Evolutionary conservation across 805 yeast genomes (phyloP).

Genomic region (Monosporozyma aquatica): DNA sequence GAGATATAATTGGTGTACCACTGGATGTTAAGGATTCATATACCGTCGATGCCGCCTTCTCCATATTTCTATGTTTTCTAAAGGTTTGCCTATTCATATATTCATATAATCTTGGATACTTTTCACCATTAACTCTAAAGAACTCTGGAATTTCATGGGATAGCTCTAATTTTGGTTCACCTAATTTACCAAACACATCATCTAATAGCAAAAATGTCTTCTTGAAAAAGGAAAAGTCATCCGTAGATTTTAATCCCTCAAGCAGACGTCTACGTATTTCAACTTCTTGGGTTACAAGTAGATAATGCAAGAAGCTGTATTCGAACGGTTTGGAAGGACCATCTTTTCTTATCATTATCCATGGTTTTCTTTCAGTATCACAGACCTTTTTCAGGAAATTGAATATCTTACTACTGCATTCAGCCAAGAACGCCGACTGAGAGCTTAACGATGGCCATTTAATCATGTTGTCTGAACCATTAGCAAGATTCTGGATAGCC

Average conservation of each 20-base stretch:
- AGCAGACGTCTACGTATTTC: conserved; percentile 26
- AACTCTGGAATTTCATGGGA: conserved; percentile 49
- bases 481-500: conserved; percentile 78
- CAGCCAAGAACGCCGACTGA: conserved; percentile 34
- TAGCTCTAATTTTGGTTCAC: conserved; percentile 49
- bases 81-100: conserved; percentile 62
- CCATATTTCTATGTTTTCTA: conserved; percentile 36
- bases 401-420: conserved; percentile 33
- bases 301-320: conserved; percentile 38
- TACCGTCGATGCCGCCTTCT: conserved; percentile 35
- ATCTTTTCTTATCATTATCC: conserved; percentile 14
- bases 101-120: conserved; percentile 50
- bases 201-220: conserved; percentile 38
- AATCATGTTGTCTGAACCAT: conserved; percentile 57
- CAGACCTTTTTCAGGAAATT: conserved; percentile 35
- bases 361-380: conserved; percentile 15
- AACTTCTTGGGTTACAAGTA: conserved; percentile 42
- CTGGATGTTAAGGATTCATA: conserved; percentile 61
- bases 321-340: conserved; percentile 19
- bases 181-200: conserved; percentile 38
- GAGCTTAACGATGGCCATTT: conserved; percentile 52
- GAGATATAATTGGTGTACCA: conserved; percentile 60
- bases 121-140: conserved; percentile 41
- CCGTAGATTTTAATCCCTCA: conserved; percentile 10
- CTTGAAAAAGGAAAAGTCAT: conserved; percentile 17